phyloP scores from a whole-genome alignment of 2,329 filamentous ascomycete species.

The Nemania abortiva region DNA sequence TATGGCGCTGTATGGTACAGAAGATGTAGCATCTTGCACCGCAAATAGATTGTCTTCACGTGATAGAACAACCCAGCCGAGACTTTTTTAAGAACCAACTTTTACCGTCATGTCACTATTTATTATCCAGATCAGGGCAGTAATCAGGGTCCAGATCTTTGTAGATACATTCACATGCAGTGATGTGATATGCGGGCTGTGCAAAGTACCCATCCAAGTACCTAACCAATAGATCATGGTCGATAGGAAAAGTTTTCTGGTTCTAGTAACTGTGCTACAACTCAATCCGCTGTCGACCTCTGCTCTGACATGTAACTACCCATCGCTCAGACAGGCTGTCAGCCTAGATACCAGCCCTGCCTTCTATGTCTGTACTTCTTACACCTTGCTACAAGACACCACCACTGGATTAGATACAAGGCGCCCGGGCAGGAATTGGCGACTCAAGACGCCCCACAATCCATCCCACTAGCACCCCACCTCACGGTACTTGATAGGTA shows the following conservation, averaged over 20 bases:
- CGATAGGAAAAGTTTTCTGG: no score
- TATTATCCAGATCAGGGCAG: not conserved
- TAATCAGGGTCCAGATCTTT: not conserved
- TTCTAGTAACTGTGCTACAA: not conserved
- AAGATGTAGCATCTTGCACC: not conserved
- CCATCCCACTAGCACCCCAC: conserved; percentile 8
- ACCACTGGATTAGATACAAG: conserved; percentile 9
- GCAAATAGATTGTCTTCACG: not conserved
- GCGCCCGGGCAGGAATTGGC: conserved; percentile 5
- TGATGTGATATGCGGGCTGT: not conserved
- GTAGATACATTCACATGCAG: not conserved
- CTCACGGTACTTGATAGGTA: not conserved
- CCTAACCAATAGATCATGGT: no score
- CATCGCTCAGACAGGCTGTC: not conserved
- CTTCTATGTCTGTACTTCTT: not conserved
- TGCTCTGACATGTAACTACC: no score
- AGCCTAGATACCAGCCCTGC: not conserved
- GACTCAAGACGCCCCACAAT: conserved; percentile 22
- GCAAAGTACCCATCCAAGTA: not conserved
- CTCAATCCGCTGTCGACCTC: not conserved
- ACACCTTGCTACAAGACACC: conserved; percentile 1
- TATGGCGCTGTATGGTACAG: not conserved
- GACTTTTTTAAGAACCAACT: not conserved
- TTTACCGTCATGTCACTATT: not conserved
- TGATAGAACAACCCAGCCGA: not conserved